phyloP scores from a whole-genome alignment of 441 rosid genomes.

The Pelargonium citronellum region DNA sequence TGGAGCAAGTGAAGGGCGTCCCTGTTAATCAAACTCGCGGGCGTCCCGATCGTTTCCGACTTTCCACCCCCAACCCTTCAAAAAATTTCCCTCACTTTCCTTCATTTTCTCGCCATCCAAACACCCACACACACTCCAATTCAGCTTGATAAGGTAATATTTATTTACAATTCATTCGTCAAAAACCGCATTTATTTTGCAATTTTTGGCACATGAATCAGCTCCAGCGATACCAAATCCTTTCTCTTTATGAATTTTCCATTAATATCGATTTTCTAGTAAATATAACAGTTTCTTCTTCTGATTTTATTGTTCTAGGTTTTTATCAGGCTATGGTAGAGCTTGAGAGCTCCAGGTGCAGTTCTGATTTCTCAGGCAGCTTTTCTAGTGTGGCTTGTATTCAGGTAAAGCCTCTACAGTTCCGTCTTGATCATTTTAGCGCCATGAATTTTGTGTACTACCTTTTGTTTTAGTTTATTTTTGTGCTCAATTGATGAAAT shows the following conservation, averaged over 20 bases:
- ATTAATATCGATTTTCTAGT: background rate
- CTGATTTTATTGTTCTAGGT: constrained; percentile 11
- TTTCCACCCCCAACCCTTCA: constrained; percentile 17
- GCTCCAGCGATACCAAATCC: background rate
- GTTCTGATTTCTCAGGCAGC: constrained; percentile 7
- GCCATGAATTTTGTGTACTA: background rate
- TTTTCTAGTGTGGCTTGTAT: background rate
- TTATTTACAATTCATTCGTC: background rate
- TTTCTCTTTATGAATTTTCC: background rate
- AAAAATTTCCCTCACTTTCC: constrained; percentile 11
- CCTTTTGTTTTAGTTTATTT: background rate
- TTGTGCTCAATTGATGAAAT: background rate
- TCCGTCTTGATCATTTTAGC: background rate
- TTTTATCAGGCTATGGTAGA: background rate
- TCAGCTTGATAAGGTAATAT: background rate
- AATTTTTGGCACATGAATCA: background rate
- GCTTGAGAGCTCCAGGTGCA: background rate
- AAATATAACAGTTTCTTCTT: background rate
- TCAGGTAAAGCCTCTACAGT: constrained; percentile 14
- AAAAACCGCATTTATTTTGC: background rate
- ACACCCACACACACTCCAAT: background rate
- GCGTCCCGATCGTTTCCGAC: constrained; percentile 20
- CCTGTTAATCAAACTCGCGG: constrained; percentile 10
- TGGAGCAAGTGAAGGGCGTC: constrained; percentile 9
- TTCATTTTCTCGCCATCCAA: constrained; percentile 7